These are phyloP conservation scores for Lignosus rhinocerotis DNA, from an alignment of 1,284 basidiomycete genomes.

Conservation along the genomic window DNA sequence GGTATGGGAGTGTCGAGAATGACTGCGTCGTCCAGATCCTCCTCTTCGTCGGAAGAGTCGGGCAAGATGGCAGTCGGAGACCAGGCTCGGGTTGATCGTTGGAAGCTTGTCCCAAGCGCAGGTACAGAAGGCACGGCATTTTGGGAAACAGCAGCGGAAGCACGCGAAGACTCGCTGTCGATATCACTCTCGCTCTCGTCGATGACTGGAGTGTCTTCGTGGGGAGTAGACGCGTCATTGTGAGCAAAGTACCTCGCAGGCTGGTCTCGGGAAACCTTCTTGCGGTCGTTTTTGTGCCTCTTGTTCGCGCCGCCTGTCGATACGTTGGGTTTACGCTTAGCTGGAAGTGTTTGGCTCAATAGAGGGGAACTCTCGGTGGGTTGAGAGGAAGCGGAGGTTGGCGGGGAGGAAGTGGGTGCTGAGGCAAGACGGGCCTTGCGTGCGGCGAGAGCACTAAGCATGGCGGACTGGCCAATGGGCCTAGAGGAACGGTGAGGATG, in stretches of 20 bases:
- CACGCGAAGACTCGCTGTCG: conserved; percentile 25
- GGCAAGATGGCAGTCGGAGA: conserved; percentile 51
- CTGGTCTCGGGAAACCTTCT: conserved; percentile 20
- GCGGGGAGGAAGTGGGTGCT: conserved; percentile 10
- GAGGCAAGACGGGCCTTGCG: conserved; percentile 49
- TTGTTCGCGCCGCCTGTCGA: conserved; percentile 27
- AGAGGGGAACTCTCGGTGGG: conserved; percentile 15
- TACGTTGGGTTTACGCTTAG: conserved; percentile 35
- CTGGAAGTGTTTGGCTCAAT: neutral
- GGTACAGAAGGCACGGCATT: conserved; percentile 10
- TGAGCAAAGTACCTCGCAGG: conserved; percentile 39
- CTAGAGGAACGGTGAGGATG: neutral
- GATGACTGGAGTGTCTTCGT: conserved; percentile 41
- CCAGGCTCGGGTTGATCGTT: conserved; percentile 41
- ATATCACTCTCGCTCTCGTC: conserved; percentile 38
- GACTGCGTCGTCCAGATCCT: conserved; percentile 23
- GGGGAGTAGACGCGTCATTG: conserved; percentile 34
- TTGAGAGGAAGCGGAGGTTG: conserved; percentile 6
- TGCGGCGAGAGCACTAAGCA: conserved; percentile 64
- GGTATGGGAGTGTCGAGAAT: conserved; percentile 3
- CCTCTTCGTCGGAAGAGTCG: conserved; percentile 53
- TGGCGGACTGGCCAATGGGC: conserved; percentile 23
- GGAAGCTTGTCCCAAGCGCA: neutral
- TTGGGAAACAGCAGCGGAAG: too few relatives aligned
- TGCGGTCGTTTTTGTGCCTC: conserved; percentile 33